Base-by-base conservation (phyloP, 495 filamentous ascomycete species). In the Penicillium mononematosum region DNA sequence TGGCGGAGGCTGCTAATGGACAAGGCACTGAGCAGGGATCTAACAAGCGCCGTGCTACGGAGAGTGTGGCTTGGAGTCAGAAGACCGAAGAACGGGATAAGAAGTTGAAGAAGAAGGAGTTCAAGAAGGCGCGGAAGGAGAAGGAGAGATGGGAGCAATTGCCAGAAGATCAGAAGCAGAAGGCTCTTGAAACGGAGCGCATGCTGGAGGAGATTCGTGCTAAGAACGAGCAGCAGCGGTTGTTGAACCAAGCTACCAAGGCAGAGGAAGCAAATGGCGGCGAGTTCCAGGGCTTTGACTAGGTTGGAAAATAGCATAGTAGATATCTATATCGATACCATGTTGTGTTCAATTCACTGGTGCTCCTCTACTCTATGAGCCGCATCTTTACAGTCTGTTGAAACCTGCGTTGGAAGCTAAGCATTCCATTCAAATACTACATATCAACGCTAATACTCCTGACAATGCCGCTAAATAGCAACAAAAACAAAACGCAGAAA, bases 61-160 rank as follows among this genome's bases (percentile, higher is more conserved):
- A 71, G 77, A 80, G 72, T 55, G 78, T 84, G 46, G 88, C 94
- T 2, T 98, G 94, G 94, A 95, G 88, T 68, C 81, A 81, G 34
- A 93, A 97, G 73, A 77, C 82, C 25, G 90, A 93, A 42, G 74
- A 78, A 24, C 85, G 86, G 57, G 86, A 88, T 2, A 72, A 81
- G 53, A 85, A 84, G 56, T 80, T 85, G 49, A 78, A 71, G 59
- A 78, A 90, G 56, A 80, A 88, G 48, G 91, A 92, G 56, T 86
- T 85, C 78, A 92, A 92, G 72, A 76, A 82, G 50, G 79, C 81
- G 48, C 86, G 83, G 69, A 80, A 86, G 46, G 89, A 95, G 67
- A 81, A 84, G 47, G 85, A 89, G 68, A 76, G 77, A 60, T 71
- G 78, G 72, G 81, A 81, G 43, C 82, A 81, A 66, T 87, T 97